Evolutionary conservation across 352 stramenopile species (phyloP), one percentile per base, ranked within the genome.

Genomic region (Globisporangium yorkense): DNA sequence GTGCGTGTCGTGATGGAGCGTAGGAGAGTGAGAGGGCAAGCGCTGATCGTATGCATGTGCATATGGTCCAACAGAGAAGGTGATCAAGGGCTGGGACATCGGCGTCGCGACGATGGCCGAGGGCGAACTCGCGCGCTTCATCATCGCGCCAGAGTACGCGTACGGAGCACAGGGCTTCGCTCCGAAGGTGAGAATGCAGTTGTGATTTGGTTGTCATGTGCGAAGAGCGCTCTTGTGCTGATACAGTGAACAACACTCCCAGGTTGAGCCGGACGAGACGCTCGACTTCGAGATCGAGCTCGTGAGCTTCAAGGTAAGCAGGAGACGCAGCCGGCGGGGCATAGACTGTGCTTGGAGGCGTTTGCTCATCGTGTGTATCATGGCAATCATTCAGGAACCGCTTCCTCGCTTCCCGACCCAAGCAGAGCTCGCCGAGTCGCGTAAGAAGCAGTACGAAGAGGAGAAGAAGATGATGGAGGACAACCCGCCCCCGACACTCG

Each of bases 251-350:
- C 33, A 37, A 37, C 24, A 27, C 5, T 37, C 33, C 6, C n/a
- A 74, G 67, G 74, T 94, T 21, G 84, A 94, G 59, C 84, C 84
- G 1, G 71, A 94, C 53, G 84, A 94, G 67, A 90, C 77, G 16
- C 74, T 94, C 5, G 82, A 94, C 62, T 94, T 92, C 63, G 84
- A 94, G 52, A 94, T 94, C 51, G 84, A 94, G 61, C 59, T 94
- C 51, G 51, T 92, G 9, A 70, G 72, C 59, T 94, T 89, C 54
- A 85, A 84, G 59, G 84, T 92, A 56, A 10, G 41, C 40, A 7
- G 5, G 15, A n/a, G 7, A 27, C 6, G 57, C 55, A 56, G 29
- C 13, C 24, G 24, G 24, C 24, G 24, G 24, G 2, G 24, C 24
- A 27, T 27, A 1, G 24, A 1, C 24, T 27, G 24, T 27, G 24